Conservation (phyloP, 164 flowering plant species). For the Echeveria elegans region DNA sequence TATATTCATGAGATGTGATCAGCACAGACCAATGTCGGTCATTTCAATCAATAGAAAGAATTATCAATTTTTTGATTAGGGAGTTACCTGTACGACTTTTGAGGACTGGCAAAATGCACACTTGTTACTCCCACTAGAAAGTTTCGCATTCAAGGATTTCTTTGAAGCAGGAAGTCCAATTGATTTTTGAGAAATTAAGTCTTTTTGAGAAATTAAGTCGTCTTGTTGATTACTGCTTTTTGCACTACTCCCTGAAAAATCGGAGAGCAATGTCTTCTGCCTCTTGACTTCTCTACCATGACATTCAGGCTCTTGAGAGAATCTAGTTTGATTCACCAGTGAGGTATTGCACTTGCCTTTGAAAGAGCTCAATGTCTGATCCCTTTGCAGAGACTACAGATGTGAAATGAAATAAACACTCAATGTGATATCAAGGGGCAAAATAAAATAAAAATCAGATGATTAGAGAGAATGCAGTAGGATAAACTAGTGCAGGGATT, state of each 20-base stretch:
- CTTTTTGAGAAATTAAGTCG: constrained; percentile 2
- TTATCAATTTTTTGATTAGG: background rate
- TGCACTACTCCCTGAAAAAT: background rate
- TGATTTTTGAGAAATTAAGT: constrained; percentile 8
- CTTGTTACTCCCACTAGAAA: constrained; percentile 8
- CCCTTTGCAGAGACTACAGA: constrained; percentile 24
- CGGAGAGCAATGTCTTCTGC: constrained; percentile 28
- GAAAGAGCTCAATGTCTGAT: background rate
- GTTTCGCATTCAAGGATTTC: background rate
- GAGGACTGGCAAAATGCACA: constrained; percentile 72
- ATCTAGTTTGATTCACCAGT: background rate
- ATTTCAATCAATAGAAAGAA: background rate
- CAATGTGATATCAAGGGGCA: background rate
- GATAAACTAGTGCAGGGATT: background rate
- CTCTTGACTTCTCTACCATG: constrained; percentile 30
- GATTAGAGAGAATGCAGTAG: background rate
- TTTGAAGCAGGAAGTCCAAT: background rate
- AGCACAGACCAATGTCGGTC: background rate
- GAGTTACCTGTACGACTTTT: constrained; percentile 35
- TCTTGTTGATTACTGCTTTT: constrained; percentile 7
- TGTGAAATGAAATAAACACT: constrained; percentile 7
- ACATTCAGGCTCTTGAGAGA: constrained; percentile 6
- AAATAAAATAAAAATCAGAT: background rate
- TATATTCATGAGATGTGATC: background rate
- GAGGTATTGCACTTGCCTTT: background rate